phyloP scores from a whole-genome alignment of 495 filamentous ascomycete species.

The Penicillium chermesinum region DNA sequence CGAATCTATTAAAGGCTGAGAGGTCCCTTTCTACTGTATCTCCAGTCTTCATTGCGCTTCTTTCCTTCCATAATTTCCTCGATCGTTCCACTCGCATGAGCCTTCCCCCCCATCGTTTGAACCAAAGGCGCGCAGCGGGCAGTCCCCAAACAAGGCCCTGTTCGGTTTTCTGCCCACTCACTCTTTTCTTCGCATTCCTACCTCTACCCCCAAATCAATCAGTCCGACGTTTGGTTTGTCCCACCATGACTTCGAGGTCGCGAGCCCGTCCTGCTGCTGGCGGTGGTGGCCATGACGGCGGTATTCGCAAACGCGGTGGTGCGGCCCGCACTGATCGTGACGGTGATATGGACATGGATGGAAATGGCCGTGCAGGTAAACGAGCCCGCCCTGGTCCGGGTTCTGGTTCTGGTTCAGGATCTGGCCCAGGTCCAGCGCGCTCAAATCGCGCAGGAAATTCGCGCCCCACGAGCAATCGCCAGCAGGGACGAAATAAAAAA shows the following conservation, averaged over 20 bases:
- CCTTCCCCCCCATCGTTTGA: background rate
- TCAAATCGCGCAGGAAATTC: too few species aligned
- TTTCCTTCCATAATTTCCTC: background rate
- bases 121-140: conserved; percentile 2
- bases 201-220: too few species aligned
- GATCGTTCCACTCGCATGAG: background rate
- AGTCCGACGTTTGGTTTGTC: background rate
- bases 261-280: conserved; percentile 24
- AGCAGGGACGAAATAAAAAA: conserved; percentile 24
- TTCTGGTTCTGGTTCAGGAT: conserved; percentile 2
- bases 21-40: too few species aligned
- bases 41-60: background rate
- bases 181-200: background rate
- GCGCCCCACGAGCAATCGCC: too few species aligned
- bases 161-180: background rate
- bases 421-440: conserved; percentile 18
- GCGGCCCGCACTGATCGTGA: conserved; percentile 61
- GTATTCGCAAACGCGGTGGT: conserved; percentile 68
- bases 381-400: conserved; percentile 4
- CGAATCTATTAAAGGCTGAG: background rate
- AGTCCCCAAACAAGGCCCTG: background rate
- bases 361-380: conserved; percentile 29
- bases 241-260: conserved; percentile 37
- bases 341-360: conserved; percentile 79
- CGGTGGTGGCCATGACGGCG: conserved; percentile 62